These are phyloP conservation scores for Colletotrichum paranaense DNA, from an alignment of 2,329 filamentous ascomycete species.

Conservation along the genomic window DNA sequence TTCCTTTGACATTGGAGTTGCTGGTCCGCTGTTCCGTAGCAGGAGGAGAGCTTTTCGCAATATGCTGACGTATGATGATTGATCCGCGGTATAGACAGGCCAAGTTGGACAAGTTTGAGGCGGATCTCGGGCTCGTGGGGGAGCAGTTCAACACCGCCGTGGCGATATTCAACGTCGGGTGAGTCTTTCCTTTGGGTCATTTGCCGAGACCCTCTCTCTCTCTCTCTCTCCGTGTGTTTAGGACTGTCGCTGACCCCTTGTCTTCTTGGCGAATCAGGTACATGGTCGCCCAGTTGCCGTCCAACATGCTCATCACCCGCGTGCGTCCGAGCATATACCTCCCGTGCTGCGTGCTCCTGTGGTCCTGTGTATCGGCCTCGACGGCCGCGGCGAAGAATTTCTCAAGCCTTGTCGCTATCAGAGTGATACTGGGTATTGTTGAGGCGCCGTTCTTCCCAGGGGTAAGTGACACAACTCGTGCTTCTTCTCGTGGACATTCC, in stretches of 20 bases:
- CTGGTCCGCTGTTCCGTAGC: too few relatives aligned
- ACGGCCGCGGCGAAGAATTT: conserved; percentile 31
- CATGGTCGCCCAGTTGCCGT: conserved; percentile 38
- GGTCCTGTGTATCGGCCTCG: conserved; percentile 34
- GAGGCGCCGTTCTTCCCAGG: conserved; percentile 35
- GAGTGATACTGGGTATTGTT: conserved; percentile 24
- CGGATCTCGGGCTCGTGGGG: conserved; percentile 28
- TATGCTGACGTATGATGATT: not conserved
- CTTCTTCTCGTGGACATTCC: not conserved
- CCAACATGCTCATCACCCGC: conserved; percentile 39
- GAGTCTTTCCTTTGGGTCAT: not conserved
- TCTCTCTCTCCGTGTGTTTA: not conserved
- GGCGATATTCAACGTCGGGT: conserved; percentile 33
- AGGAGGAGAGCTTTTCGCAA: too few relatives aligned
- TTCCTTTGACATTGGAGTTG: too few relatives aligned
- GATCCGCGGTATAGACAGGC: conserved; percentile 21
- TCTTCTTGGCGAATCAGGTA: conserved; percentile 26
- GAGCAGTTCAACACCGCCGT: conserved; percentile 33
- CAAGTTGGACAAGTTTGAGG: conserved; percentile 25
- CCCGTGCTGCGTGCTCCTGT: conserved; percentile 35
- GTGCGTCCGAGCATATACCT: conserved; percentile 38
- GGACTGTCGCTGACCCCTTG: not conserved
- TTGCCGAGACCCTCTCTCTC: too few relatives aligned
- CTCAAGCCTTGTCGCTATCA: conserved; percentile 20
- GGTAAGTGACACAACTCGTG: not conserved